Percentiles rank a stretch among this genome's conserved stretches.
phyloP scores from a whole-genome alignment of 2,329 filamentous ascomycete species.

The Nothophoma quercina region DNA sequence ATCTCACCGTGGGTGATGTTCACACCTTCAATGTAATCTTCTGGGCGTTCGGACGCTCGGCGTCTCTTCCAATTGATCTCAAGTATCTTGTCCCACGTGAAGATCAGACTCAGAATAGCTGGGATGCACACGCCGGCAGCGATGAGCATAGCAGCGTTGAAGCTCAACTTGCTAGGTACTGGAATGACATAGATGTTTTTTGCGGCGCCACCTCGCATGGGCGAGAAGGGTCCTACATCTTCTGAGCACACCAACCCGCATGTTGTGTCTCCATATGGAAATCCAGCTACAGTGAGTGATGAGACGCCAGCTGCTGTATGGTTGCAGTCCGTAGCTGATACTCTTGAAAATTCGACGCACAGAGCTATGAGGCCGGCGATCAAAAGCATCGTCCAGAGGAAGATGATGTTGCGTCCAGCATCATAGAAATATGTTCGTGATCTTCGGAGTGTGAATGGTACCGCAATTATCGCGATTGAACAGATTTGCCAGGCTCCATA shows the following conservation, averaged over 20 bases:
- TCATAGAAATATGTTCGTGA: slow-evolving; percentile 71
- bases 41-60: slow-evolving; percentile 44
- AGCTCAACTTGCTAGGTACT: slow-evolving; percentile 62
- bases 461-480: slow-evolving; percentile 70
- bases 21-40: slow-evolving; percentile 60
- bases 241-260: slow-evolving; percentile 61
- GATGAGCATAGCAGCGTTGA: slow-evolving; percentile 67
- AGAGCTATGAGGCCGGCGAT: slow-evolving; percentile 68
- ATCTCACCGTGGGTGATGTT: slow-evolving; percentile 63
- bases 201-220: slow-evolving; percentile 62
- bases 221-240: slow-evolving; percentile 60
- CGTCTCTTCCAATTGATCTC: slow-evolving; percentile 66
- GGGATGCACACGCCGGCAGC: slow-evolving; percentile 71
- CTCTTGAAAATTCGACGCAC: slow-evolving; percentile 70
- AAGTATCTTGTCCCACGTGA: slow-evolving; percentile 70
- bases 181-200: slow-evolving; percentile 71
- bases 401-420: slow-evolving; percentile 70
- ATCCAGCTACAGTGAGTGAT: slow-evolving; percentile 50
- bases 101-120: slow-evolving; percentile 67
- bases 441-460: slow-evolving; percentile 67
- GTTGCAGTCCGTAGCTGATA: slow-evolving; percentile 54
- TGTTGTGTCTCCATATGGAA: slow-evolving; percentile 53
- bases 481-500: slow-evolving; percentile 74
- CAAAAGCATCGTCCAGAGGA: slow-evolving; percentile 69
- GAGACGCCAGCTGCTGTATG: slow-evolving; percentile 50